Conservation (phyloP, 306 rosid species). For the Medicago lupulina region DNA sequence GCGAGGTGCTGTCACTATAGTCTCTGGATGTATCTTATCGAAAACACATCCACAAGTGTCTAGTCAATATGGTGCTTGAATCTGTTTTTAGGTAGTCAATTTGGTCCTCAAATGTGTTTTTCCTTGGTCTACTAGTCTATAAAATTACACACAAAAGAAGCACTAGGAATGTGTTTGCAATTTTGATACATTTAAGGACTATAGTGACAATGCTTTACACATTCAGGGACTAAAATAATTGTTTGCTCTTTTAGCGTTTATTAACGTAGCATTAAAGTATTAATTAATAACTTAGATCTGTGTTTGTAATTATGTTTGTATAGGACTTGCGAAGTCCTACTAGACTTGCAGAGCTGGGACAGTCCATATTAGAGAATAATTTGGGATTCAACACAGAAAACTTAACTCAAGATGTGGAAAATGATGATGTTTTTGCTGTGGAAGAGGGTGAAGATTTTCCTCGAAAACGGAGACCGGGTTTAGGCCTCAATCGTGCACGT, state of each 20-base stretch:
- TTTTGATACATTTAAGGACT: too few relatives aligned
- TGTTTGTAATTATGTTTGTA: constrained; percentile 19
- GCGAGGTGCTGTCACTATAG: too few relatives aligned
- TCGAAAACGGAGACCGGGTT: constrained; percentile 71
- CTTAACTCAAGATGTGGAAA: constrained; percentile 31
- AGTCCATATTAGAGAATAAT: constrained; percentile 45
- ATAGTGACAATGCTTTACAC: too few relatives aligned
- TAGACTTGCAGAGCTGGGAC: constrained; percentile 55
- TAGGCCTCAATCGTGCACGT: constrained; percentile 72
- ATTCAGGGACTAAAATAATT: too few relatives aligned
- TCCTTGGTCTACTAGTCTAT: too few relatives aligned
- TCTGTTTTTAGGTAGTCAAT: too few relatives aligned
- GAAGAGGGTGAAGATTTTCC: constrained; percentile 50
- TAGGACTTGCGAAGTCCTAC: constrained; percentile 63
- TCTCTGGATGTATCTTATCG: too few relatives aligned
- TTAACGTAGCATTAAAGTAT: background rate
- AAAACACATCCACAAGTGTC: too few relatives aligned
- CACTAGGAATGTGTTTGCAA: too few relatives aligned
- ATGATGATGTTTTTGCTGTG: constrained; percentile 30
- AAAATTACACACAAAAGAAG: too few relatives aligned
- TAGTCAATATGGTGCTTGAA: too few relatives aligned
- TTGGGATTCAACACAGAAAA: constrained; percentile 34
- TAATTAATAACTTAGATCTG: background rate
- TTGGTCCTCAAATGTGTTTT: too few relatives aligned
- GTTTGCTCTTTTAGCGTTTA: background rate